Evolutionary conservation across 352 stramenopile genomes (phyloP).

Genomic region (Phytopythium ostracodes): DNA sequence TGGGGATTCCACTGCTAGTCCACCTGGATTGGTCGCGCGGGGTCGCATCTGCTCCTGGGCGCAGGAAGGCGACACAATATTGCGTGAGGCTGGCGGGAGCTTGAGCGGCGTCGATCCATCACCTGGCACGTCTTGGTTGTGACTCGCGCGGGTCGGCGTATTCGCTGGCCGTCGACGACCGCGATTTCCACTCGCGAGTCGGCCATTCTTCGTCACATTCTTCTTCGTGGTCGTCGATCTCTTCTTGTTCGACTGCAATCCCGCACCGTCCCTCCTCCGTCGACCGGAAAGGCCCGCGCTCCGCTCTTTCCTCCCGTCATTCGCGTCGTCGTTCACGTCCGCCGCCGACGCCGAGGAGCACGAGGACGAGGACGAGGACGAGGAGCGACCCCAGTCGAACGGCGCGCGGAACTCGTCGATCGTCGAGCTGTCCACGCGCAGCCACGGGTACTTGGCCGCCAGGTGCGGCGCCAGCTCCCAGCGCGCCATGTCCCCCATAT

Average conservation of each 20-base stretch:
- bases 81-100: not conserved
- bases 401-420: slow-evolving; percentile 63
- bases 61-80: not conserved
- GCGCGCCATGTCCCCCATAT: not conserved
- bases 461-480: slow-evolving; percentile 58
- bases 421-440: slow-evolving; percentile 57
- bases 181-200: not conserved
- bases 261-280: slow-evolving; percentile 6
- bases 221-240: not conserved
- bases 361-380: slow-evolving; percentile 9
- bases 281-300: not conserved
- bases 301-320: not conserved
- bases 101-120: not conserved
- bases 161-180: not conserved
- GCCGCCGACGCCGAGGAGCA: slow-evolving; percentile 6
- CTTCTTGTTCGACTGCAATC: not conserved
- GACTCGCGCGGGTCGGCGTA: not conserved
- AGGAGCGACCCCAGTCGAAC: slow-evolving; percentile 37
- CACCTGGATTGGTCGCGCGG: not conserved
- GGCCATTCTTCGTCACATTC: not conserved
- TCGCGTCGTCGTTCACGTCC: not conserved
- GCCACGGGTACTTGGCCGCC: slow-evolving; percentile 70
- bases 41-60: not conserved
- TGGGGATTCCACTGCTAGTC: not conserved
- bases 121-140: not conserved